phyloP scores from a whole-genome alignment of 169 alveolate genomes.

The Cytauxzoon felis region DNA sequence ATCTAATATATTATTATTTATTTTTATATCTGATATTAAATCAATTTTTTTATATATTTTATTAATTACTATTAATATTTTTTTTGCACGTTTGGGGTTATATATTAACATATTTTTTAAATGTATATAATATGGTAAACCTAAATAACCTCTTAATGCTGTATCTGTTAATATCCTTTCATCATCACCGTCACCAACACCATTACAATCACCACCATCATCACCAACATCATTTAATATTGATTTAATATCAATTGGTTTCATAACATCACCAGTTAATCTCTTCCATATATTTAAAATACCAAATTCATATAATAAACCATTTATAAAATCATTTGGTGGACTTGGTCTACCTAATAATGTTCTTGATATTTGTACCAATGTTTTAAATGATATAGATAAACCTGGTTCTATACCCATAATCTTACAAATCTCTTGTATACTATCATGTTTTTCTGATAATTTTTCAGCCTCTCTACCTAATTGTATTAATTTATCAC shows the following conservation, averaged over 20 bases:
- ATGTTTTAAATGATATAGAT: slow-evolving; percentile 21
- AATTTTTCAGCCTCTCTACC: slow-evolving; percentile 1
- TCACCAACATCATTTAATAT: background rate
- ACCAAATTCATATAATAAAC: slow-evolving; percentile 27
- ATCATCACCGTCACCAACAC: background rate
- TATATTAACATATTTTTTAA: slow-evolving; percentile 15
- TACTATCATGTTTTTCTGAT: background rate
- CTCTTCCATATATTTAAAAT: background rate
- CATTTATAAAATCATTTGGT: slow-evolving; percentile 4
- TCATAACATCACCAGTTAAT: background rate
- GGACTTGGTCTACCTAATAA: slow-evolving; percentile 2
- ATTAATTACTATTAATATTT: slow-evolving; percentile 43
- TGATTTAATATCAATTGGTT: background rate
- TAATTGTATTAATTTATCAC: background rate
- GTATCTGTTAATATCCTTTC: slow-evolving; percentile 10
- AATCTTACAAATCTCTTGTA: slow-evolving; percentile 33
- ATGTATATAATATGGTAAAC: slow-evolving; percentile 31
- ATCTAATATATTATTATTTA: slow-evolving; percentile 12
- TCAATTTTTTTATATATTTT: slow-evolving; percentile 27
- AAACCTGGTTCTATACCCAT: slow-evolving; percentile 26
- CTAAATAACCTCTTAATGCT: slow-evolving; percentile 41
- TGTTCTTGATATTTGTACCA: slow-evolving; percentile 4
- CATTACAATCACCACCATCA: background rate
- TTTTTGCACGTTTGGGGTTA: slow-evolving; percentile 39
- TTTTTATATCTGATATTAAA: slow-evolving; percentile 6